Conservation (phyloP, 495 filamentous ascomycete species). For the Talaromyces ruber region DNA sequence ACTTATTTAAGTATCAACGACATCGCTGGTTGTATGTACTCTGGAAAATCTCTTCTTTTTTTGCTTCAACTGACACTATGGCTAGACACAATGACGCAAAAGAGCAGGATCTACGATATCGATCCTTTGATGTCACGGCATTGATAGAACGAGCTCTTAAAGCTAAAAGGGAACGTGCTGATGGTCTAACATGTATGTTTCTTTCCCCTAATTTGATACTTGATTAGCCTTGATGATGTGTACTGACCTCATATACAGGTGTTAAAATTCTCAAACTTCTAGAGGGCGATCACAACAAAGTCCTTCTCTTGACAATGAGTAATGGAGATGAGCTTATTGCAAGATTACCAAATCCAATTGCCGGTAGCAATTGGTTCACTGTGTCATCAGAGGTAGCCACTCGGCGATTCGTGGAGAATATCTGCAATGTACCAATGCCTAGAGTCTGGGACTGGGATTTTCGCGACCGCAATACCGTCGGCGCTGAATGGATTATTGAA, state of each 20-base stretch:
- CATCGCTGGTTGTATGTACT: constrained; percentile 4
- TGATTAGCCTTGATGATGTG: background rate
- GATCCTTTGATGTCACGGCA: background rate
- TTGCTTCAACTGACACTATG: background rate
- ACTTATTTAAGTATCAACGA: constrained; percentile 3
- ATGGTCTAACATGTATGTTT: background rate
- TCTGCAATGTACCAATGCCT: constrained; percentile 18
- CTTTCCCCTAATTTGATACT: background rate
- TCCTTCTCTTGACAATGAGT: constrained; percentile 18
- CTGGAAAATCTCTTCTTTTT: background rate
- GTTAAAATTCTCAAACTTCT: constrained; percentile 14
- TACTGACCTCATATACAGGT: background rate
- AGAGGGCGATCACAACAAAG: constrained; percentile 23
- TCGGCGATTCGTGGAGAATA: constrained; percentile 20
- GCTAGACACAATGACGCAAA: background rate
- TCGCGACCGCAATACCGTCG: constrained; percentile 12
- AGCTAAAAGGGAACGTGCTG: background rate
- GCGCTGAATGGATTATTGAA: constrained; percentile 22
- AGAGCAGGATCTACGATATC: constrained; percentile 3
- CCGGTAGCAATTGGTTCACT: constrained; percentile 18
- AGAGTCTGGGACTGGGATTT: constrained; percentile 14
- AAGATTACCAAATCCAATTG: constrained; percentile 22
- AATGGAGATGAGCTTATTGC: constrained; percentile 20
- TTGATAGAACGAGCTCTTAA: background rate
- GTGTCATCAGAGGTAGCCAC: constrained; percentile 34